Conservation (phyloP, 2,329 filamentous ascomycete genomes). For the Clarireedia paspali region DNA sequence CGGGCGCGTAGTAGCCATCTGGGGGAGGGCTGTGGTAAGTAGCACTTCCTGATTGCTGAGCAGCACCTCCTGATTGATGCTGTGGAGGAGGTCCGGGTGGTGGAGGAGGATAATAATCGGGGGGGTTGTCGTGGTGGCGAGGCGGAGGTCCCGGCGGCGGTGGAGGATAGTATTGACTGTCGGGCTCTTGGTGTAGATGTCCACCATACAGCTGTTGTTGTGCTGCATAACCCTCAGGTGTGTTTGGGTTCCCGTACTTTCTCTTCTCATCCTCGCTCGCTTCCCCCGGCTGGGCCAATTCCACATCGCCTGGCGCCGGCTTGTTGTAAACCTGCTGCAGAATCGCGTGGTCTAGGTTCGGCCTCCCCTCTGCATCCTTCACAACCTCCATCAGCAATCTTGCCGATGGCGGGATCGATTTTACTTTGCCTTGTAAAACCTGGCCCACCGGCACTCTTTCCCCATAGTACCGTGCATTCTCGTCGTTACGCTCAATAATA, state of each 20-base stretch:
- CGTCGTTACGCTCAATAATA: constrained; percentile 72
- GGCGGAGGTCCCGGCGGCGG: not conserved
- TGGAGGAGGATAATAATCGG: constrained; percentile 2
- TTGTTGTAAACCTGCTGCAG: constrained; percentile 9
- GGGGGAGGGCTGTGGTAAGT: not conserved
- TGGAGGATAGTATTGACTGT: not conserved
- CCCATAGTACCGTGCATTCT: constrained; percentile 79
- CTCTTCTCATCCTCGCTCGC: constrained; percentile 9
- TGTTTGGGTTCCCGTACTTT: constrained; percentile 9
- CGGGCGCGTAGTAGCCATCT: constrained; percentile 8
- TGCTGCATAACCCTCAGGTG: constrained; percentile 1
- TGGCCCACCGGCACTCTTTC: constrained; percentile 50
- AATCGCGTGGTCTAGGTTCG: constrained; percentile 52
- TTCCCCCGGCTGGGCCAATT: constrained; percentile 6
- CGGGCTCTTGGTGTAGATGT: not conserved
- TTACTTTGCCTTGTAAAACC: constrained; percentile 37
- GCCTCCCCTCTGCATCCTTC: constrained; percentile 77
- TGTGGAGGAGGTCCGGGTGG: constrained; percentile 2
- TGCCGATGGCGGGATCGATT: constrained; percentile 26
- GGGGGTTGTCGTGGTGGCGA: not conserved
- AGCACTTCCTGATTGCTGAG: not conserved
- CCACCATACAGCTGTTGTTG: not conserved
- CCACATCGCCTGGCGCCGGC: constrained; percentile 8
- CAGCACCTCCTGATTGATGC: not conserved
- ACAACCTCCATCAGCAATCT: constrained; percentile 56